Evolutionary conservation across 2,329 filamentous ascomycete genomes (phyloP), one percentile per base, ranked within the genome.

Genomic region (Phoma sp.): DNA sequence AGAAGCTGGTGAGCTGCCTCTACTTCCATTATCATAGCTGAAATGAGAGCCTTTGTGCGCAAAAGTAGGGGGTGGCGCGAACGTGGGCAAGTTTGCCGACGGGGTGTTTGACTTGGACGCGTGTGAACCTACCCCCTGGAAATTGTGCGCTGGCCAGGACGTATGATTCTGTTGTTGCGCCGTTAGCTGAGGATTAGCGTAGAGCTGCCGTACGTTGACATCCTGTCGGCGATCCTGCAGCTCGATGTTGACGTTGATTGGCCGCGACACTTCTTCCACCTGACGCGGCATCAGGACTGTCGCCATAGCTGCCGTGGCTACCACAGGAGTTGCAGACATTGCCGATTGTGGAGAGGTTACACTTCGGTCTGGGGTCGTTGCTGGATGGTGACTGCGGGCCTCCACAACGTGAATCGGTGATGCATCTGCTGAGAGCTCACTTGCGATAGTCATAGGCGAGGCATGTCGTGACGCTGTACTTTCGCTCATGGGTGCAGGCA

Each of bases 261-360:
- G 60, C 30, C 59, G 59, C 33, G 57, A 54, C 13, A 57, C 56
- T 29, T 68, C 64, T 25, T 67, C 58, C 4, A 69, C 44, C 49
- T 72, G 68, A 39, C 66, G 72, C 37, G 72, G 64, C 61, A 67
- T 67, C 39, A 73, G 48, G 5, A 74, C 61, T 14, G 69, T 70
- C 8, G 69, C 70, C 32, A 72, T 64, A 14, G 68, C 64, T 25
- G 71, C 69, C 51, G 67, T 70, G 18, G 61, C 59, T 7, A 74
- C 48, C n/a, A 70, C 60, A 23, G 72, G 72, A 4, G 70, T 67
- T 4, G 70, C 58, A 33, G 72, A 72, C 58, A 66, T 68, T 7
- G 65, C 53, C 22, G 69, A 68, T 8, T 63, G 46, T 39, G 69
- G 65, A 7, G 70, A 72, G 8, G 63, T 54, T 11, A 68, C 46